Percentiles rank a stretch among this genome's conserved stretches.
phyloP scores from a whole-genome alignment of 225 moss, liverwort and hornwort species.

The Takakia lepidozioides region DNA sequence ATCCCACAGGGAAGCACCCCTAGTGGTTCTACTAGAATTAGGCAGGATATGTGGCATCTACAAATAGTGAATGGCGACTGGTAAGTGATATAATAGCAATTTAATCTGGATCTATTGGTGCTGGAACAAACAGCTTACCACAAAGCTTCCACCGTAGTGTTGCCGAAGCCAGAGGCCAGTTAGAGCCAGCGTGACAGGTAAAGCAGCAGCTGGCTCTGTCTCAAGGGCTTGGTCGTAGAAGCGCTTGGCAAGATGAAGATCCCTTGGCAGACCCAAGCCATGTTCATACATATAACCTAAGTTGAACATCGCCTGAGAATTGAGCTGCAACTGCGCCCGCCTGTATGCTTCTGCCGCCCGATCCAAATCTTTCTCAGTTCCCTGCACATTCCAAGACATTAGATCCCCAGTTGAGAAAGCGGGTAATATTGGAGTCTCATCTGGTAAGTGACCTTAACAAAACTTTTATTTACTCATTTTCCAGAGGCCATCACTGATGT shows the following conservation, averaged over 20 bases:
- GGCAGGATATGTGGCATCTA: not conserved
- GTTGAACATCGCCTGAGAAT: slow-evolving; percentile 99
- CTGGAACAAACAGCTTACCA: slow-evolving; percentile 48
- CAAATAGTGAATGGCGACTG: not conserved
- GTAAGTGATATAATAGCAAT: no score
- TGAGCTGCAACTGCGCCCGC: slow-evolving; percentile 57
- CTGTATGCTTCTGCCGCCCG: slow-evolving; percentile 84
- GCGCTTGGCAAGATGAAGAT: slow-evolving; percentile 93
- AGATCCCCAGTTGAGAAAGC: no score
- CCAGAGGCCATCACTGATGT: no score
- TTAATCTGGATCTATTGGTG: not conserved
- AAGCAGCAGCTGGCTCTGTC: slow-evolving; percentile 69
- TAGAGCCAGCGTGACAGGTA: slow-evolving; percentile 83
- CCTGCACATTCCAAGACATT: no score
- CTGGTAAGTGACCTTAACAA: no score
- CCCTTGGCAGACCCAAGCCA: slow-evolving; percentile 89
- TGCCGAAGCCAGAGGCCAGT: slow-evolving; percentile 80
- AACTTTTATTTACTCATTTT: no score
- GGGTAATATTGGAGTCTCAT: no score
- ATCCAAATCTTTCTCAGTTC: slow-evolving; percentile 73
- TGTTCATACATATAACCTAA: slow-evolving; percentile 98
- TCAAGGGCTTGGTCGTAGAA: slow-evolving; percentile 93
- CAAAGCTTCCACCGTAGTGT: slow-evolving; percentile 49
- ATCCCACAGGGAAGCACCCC: not conserved
- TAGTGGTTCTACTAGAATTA: not conserved